Conservation (phyloP, 345 rosid genomes). For the Kandelia obovata region DNA sequence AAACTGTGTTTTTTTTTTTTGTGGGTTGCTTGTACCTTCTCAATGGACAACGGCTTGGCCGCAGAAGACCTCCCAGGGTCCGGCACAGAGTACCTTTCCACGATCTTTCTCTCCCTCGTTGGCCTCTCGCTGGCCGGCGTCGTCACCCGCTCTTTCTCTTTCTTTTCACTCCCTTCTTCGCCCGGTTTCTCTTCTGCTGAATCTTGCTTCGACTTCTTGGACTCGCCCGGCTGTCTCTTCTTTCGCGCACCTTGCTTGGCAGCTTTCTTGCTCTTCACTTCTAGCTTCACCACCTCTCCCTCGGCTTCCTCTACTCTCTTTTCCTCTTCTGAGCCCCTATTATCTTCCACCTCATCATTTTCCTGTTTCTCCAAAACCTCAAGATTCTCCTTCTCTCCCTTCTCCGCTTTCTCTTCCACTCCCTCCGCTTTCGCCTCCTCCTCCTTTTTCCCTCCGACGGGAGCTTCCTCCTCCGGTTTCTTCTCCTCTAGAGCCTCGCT, state of each 20-base stretch:
- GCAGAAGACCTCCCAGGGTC: constrained; percentile 51
- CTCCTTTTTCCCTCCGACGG: constrained; percentile 19
- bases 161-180: constrained; percentile 10
- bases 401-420: constrained; percentile 15
- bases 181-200: not conserved
- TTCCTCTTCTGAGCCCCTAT: not conserved
- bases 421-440: not conserved
- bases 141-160: constrained; percentile 40
- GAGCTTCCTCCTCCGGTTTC: constrained; percentile 40
- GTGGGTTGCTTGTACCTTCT: constrained; percentile 43
- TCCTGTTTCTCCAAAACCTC: constrained; percentile 7
- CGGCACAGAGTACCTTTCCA: constrained; percentile 81
- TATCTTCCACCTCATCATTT: not conserved
- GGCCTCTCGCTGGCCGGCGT: constrained; percentile 74
- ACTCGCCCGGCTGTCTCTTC: constrained; percentile 23
- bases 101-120: constrained; percentile 79
- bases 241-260: constrained; percentile 22
- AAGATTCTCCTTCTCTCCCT: constrained; percentile 11
- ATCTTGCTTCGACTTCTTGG: no score
- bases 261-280: constrained; percentile 13
- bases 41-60: constrained; percentile 59
- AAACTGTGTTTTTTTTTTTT: no score
- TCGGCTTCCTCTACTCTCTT: constrained; percentile 9
- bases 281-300: constrained; percentile 6
- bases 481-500: constrained; percentile 64